Conservation (phyloP, 1,284 basidiomycete species). For the Lentinus polychrous region DNA sequence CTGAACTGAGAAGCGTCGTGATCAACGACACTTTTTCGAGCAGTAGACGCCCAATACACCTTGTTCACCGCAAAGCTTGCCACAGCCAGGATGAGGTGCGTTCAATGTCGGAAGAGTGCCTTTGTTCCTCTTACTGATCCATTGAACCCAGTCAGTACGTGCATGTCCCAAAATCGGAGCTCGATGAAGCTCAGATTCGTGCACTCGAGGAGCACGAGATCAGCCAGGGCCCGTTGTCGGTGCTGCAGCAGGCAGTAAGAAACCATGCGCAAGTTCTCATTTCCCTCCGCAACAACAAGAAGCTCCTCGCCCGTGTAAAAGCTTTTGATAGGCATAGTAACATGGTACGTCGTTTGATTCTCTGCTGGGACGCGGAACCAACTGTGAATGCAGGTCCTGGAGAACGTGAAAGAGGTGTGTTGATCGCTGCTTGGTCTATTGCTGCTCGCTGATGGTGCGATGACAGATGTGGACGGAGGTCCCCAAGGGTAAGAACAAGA, state of each 20-base stretch:
- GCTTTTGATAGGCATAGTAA: conserved; percentile 99
- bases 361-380: not conserved
- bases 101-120: not conserved
- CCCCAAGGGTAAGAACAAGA: conserved; percentile 98
- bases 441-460: conserved; percentile 7
- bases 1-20: conserved; percentile 5
- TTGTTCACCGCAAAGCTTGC: not conserved
- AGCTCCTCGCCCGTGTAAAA: conserved; percentile 94
- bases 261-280: conserved; percentile 98
- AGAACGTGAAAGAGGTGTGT: conserved; percentile 92
- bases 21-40: too few relatives aligned
- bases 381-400: conserved; percentile 60
- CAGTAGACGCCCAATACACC: conserved; percentile 9
- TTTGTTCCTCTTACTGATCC: not conserved
- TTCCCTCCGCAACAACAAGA: conserved; percentile 97
- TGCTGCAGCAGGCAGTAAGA: conserved; percentile 95
- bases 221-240: conserved; percentile 94
- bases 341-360: conserved; percentile 61
- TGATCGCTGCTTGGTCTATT: not conserved
- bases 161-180: conserved; percentile 93
- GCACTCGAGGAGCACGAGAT: conserved; percentile 97
- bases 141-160: conserved; percentile 77
- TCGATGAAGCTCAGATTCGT: conserved; percentile 94
- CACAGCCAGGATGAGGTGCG: conserved; percentile 4
- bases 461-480: conserved; percentile 96